phyloP scores from a whole-genome alignment of 345 rosid species.

The Gossypium thurberi region DNA sequence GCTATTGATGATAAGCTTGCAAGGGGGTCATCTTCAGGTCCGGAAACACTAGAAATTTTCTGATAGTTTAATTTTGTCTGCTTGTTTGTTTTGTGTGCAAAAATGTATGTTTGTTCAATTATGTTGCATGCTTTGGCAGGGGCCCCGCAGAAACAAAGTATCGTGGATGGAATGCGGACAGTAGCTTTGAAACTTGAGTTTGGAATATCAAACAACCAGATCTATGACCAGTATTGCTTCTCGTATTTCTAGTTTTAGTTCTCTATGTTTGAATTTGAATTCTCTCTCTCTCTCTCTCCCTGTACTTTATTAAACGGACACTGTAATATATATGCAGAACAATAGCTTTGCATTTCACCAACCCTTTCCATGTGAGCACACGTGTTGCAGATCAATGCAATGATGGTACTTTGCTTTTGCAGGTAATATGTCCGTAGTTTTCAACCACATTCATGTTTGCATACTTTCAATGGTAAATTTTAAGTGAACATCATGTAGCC shows the following conservation, averaged over 20 bases:
- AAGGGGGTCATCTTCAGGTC: conserved; percentile 89
- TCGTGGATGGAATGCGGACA: conserved; percentile 95
- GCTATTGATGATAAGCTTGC: conserved; percentile 72
- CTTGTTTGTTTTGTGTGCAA: conserved; percentile 5
- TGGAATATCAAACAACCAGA: conserved; percentile 84
- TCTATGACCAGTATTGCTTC: conserved; percentile 66
- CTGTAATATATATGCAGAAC: conserved; percentile 48
- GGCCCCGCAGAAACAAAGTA: conserved; percentile 57
- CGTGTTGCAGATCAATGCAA: conserved; percentile 74
- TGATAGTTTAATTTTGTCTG: conserved; percentile 10
- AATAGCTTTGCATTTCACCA: conserved; percentile 88
- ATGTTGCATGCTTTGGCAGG: conserved; percentile 40
- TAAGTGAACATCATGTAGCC: background rate
- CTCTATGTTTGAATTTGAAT: conserved; percentile 1
- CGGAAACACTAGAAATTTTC: conserved; percentile 11
- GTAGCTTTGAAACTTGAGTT: conserved; percentile 92
- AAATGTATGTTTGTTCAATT: background rate
- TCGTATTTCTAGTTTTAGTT: background rate
- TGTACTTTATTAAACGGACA: conserved; percentile 14
- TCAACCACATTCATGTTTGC: background rate
- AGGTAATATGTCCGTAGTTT: conserved; percentile 43
- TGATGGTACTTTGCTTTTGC: conserved; percentile 75
- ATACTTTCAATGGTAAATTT: background rate
- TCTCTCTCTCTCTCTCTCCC: background rate
- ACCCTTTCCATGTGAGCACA: conserved; percentile 84